Evolutionary conservation across 164 flowering plant species (phyloP), one percentile per base, ranked within the genome.

Genomic region (Buxus sempervirens): DNA sequence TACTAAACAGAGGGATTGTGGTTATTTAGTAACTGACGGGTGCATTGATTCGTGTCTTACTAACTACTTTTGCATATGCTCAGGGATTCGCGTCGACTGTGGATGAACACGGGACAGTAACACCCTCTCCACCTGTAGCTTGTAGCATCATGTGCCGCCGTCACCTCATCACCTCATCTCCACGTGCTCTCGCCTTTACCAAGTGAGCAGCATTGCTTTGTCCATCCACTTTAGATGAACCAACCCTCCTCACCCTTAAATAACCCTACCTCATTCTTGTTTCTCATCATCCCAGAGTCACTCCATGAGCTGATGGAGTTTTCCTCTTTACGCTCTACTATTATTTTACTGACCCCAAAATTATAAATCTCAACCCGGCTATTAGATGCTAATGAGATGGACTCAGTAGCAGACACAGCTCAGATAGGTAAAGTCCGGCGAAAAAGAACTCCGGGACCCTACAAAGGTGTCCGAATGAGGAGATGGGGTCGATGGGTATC

Each of bases 401-500:
- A 54, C 54, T 54, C 58, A 5, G n/a, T 12, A 0, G 64, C 48
- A 24, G 54, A 67, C 49, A 66, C 26, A 19, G 45, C 16, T 10
- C 65, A 26, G 21, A 60, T 27, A 25, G 63, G n/a, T n/a, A n/a
- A 19, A n/a, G 9, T 21, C 65, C 66, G 68, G 21, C 36, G 57
- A 24, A 62, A 58, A 42, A 67, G 55, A 58, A 58, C 56, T 21
- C 54, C 53, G 16, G 71, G 71, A 53, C 49, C 71, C 18, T 64
- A 58, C 55, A 79, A 59, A 54, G 87, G 87, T 20, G 82, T 83
- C 7, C 55, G 87, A 58, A 76, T 65, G 81, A 72, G 85, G 49
- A 82, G 74, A 61, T 83, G 85, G 85, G 85, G 87, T 19, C 66
- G 70, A 54, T 81, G 81, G 76, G 86, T 83, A 51, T 32, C 38